Evolutionary conservation across 2,329 filamentous ascomycete genomes (phyloP), one percentile per base, ranked within the genome.

Genomic region (Colletotrichum theobromicola): DNA sequence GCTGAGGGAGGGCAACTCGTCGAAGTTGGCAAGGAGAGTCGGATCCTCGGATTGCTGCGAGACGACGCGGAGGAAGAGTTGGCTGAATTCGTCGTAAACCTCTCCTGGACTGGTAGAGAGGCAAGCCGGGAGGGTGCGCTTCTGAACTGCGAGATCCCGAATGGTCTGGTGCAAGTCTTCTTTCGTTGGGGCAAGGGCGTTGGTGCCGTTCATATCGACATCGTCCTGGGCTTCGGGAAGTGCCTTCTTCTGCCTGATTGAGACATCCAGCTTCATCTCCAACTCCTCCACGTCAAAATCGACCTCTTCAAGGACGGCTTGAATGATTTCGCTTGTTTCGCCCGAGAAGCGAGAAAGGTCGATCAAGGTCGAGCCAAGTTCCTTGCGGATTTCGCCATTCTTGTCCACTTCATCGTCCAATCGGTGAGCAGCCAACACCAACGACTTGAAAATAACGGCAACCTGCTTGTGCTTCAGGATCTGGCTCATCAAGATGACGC

Each of bases 211-310:
- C 87, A 91, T 91, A 18, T 87, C 82, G 10, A 85, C 83, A 77
- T 91, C 89, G 32, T 89, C 88, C 62, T 85, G 81, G 3, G 85
- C 78, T 66, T 87, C 86, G n/a, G 88, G 85, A 21, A 90, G 83
- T 46, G 88, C 81, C 58, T 89, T 86, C 72, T 78, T 86, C 9
- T 90, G 89, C 53, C 93, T 90, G 75, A 96, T 90, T 12, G 92
- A 90, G 10, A 93, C 90, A 70, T 94, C 93, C 24, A 97, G 87
- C 77, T 91, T 93, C 84, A 94, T 89, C 83, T 97, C 94, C 21
- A 97, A 85, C 62, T 92, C 90, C 75, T 95, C 91, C 58, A 97
- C 90, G 79, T 97, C 93, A 74, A 95, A 88, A 15, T 93, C 90
- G 9, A 91, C 89, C 53, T 93, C 90, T 42, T 91, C 87, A 46